Conservation (phyloP, 495 filamentous ascomycete genomes). For the Barbatosphaeria neglecta region DNA sequence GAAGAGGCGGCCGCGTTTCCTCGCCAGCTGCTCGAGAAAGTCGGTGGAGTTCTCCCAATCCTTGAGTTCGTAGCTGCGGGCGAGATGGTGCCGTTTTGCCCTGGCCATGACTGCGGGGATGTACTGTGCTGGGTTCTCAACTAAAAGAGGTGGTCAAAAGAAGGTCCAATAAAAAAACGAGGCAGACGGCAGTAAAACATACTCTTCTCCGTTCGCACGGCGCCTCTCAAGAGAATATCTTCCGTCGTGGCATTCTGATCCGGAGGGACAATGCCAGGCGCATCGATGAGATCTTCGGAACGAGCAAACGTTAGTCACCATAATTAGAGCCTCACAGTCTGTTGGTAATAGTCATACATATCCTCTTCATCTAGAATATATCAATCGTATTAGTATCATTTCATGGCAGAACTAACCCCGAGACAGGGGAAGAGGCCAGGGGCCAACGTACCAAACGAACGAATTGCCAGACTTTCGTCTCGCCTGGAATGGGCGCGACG, state of each 20-base stretch:
- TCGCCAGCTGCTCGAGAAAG: slow-evolving; percentile 76
- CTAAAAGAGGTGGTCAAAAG: slow-evolving; percentile 12
- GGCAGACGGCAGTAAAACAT: neutral
- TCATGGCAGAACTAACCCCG: neutral
- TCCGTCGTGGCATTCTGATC: slow-evolving; percentile 66
- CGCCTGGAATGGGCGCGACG: slow-evolving; percentile 90
- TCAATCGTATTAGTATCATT: neutral
- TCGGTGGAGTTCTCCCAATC: slow-evolving; percentile 61
- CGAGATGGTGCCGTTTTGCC: slow-evolving; percentile 76
- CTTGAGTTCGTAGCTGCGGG: slow-evolving; percentile 83
- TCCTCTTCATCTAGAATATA: slow-evolving; percentile 67
- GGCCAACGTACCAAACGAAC: slow-evolving; percentile 50
- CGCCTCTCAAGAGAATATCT: slow-evolving; percentile 85
- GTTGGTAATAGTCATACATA: no score
- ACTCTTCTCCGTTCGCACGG: slow-evolving; percentile 77
- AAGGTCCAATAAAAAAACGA: neutral
- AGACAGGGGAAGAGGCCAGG: neutral
- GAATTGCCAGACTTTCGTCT: slow-evolving; percentile 97
- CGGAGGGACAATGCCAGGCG: slow-evolving; percentile 89
- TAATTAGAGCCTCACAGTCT: no score
- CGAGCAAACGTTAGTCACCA: no score
- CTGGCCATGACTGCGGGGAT: slow-evolving; percentile 69
- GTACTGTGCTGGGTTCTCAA: slow-evolving; percentile 91
- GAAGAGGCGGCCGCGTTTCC: slow-evolving; percentile 76
- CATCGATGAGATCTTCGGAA: slow-evolving; percentile 65